Conservation (phyloP, 179 eudicot genomes). For the Patellifolia procumbens region DNA sequence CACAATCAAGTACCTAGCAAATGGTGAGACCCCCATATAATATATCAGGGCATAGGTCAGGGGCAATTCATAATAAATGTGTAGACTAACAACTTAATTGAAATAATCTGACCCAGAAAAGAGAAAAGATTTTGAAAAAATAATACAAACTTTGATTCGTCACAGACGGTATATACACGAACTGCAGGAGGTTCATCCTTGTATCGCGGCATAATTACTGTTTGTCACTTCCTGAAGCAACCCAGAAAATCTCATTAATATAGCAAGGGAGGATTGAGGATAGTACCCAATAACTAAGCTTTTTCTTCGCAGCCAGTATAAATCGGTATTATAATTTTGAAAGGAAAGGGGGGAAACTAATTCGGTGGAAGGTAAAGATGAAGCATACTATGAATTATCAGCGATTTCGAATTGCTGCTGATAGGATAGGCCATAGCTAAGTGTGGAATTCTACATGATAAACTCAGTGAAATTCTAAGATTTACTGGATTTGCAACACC, state of each 20-base stretch:
- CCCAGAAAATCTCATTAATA: constrained; percentile 5
- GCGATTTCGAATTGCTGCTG: background rate
- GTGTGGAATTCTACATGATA: too few species aligned
- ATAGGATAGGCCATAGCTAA: too few species aligned
- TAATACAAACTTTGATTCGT: constrained; percentile 78
- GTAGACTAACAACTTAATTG: background rate
- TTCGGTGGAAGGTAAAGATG: background rate
- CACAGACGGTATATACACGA: constrained; percentile 89
- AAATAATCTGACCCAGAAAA: background rate
- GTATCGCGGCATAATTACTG: constrained; percentile 45
- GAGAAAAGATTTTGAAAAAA: constrained; percentile 4
- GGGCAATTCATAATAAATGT: background rate
- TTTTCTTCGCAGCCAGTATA: background rate
- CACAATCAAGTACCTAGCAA: constrained; percentile 67
- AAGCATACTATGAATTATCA: background rate
- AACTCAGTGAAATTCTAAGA: too few species aligned
- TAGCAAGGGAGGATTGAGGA: background rate
- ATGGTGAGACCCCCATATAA: background rate
- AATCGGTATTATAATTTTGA: background rate
- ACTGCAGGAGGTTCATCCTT: constrained; percentile 72
- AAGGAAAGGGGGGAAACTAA: background rate
- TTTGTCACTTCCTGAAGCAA: background rate
- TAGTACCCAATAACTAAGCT: background rate
- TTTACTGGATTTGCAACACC: too few species aligned
- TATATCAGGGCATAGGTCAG: background rate